phyloP scores from a whole-genome alignment of 768 basidiomycete species.

The Tulasnella calospora region DNA sequence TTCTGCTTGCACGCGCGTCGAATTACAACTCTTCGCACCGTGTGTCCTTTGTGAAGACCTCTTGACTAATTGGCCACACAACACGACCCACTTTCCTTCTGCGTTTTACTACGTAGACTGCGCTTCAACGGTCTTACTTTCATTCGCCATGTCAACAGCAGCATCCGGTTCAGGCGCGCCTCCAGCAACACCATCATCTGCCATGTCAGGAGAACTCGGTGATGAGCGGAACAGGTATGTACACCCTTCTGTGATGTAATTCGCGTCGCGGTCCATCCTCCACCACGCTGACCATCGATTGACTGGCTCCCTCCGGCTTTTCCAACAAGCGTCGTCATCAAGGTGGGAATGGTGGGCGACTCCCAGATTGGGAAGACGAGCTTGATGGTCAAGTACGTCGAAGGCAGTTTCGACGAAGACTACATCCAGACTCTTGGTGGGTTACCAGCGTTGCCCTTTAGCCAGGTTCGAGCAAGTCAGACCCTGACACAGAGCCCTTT shows the following conservation, averaged over 20 bases:
- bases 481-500: conserved; percentile 28
- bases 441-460: conserved; percentile 33
- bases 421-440: conserved; percentile 98
- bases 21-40: conserved; percentile 1
- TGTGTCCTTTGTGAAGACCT: neutral
- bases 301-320: neutral
- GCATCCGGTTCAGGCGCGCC: conserved; percentile 21
- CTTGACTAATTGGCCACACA: conserved; percentile 9
- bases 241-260: neutral
- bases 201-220: neutral
- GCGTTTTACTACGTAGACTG: conserved; percentile 10
- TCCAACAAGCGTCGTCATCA: conserved; percentile 74
- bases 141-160: conserved; percentile 19
- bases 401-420: conserved; percentile 97
- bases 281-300: conserved; percentile 1
- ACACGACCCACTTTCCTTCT: conserved; percentile 1
- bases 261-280: neutral
- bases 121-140: neutral
- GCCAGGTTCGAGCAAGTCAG: neutral
- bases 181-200: conserved; percentile 22
- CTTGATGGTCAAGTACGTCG: conserved; percentile 99
- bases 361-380: conserved; percentile 99
- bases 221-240: conserved; percentile 26
- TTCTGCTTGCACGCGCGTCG: neutral
- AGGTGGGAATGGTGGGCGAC: conserved; percentile 99